Evolutionary conservation across 2,329 filamentous ascomycete species (phyloP).

Genomic region (Clonostachys byssicola): DNA sequence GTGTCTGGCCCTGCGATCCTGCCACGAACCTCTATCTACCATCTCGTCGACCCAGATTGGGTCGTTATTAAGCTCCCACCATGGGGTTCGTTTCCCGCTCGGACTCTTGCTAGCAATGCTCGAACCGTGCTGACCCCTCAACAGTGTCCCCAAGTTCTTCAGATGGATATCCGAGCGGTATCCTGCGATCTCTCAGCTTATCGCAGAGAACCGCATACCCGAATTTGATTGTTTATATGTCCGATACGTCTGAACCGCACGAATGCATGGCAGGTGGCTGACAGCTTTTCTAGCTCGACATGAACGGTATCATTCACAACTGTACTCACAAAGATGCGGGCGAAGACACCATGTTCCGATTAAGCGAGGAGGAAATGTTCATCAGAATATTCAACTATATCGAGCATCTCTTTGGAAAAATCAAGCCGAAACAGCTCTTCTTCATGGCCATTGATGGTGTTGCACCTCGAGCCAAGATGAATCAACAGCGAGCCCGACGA

Average conservation of each 20-base stretch:
- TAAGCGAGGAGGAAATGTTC: slow-evolving; percentile 99
- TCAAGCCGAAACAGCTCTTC: slow-evolving; percentile 96
- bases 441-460: slow-evolving; percentile 99
- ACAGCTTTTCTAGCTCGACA: slow-evolving; percentile 60
- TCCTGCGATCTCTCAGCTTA: slow-evolving; percentile 95
- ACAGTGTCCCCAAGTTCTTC: slow-evolving; percentile 82
- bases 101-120: neutral
- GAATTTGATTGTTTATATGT: slow-evolving; percentile 98
- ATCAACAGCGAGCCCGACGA: slow-evolving; percentile 92
- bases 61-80: neutral
- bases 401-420: slow-evolving; percentile 96
- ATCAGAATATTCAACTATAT: slow-evolving; percentile 99
- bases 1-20: too few species aligned
- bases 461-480: slow-evolving; percentile 98
- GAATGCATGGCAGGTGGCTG: slow-evolving; percentile 24
- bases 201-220: slow-evolving; percentile 96
- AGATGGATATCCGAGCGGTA: slow-evolving; percentile 99
- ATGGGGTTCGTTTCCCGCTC: slow-evolving; percentile 5
- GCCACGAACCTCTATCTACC: too few species aligned
- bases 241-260: slow-evolving; percentile 20
- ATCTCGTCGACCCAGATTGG: too few species aligned
- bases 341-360: slow-evolving; percentile 84
- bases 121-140: slow-evolving; percentile 3
- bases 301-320: slow-evolving; percentile 99
- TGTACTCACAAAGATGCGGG: slow-evolving; percentile 92